phyloP scores from a whole-genome alignment of 257 asterid species.

The Euphrasia confusa region DNA sequence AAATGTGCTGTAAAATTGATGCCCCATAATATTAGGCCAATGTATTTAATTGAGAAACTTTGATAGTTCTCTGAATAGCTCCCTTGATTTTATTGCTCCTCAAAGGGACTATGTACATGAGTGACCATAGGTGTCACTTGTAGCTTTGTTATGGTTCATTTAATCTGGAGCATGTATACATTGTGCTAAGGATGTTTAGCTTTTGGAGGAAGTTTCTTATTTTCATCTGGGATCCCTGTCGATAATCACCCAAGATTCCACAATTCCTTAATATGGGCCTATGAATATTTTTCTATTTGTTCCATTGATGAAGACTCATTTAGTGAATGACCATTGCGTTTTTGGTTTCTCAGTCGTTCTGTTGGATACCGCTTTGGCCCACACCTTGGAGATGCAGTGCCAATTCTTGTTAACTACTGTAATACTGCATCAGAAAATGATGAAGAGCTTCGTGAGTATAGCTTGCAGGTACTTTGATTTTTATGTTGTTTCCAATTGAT shows the following conservation, averaged over 20 bases:
- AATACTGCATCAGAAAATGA: conserved; percentile 95
- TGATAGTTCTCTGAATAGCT: neutral
- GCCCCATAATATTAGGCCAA: conserved; percentile 4
- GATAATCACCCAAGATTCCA: conserved; percentile 3
- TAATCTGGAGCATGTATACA: conserved; percentile 5
- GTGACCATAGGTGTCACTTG: neutral
- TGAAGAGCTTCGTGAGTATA: conserved; percentile 96
- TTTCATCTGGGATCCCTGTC: conserved; percentile 10
- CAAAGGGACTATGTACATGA: conserved; percentile 2
- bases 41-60: conserved; percentile 20
- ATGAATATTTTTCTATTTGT: neutral
- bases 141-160: no score
- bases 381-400: conserved; percentile 93
- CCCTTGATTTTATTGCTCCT: no score
- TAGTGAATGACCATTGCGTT: conserved; percentile 22
- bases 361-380: conserved; percentile 99
- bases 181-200: conserved; percentile 22
- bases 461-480: conserved; percentile 72
- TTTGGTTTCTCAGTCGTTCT: conserved; percentile 65
- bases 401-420: conserved; percentile 76
- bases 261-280: neutral
- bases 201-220: neutral
- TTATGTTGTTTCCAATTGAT: neutral
- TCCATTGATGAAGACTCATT: conserved; percentile 6
- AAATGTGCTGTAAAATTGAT: conserved; percentile 1